These are phyloP conservation scores for Psophocarpus tetragonolobus DNA, from an alignment of 306 rosid species.

Conservation along the genomic window DNA sequence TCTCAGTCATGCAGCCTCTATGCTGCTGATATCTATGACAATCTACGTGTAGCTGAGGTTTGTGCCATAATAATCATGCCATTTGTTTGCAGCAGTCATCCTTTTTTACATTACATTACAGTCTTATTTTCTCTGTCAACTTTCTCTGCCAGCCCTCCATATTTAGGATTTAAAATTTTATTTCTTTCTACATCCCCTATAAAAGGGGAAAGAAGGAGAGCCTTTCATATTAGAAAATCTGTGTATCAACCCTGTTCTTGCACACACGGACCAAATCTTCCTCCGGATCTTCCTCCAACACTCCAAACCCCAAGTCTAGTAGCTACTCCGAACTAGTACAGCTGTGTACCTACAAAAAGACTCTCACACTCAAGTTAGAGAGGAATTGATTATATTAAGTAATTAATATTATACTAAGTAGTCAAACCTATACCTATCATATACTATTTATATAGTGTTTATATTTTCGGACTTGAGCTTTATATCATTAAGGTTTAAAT, in stretches of 20 bases:
- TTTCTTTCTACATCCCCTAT: not conserved
- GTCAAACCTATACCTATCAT: too few relatives aligned
- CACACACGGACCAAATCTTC: too few relatives aligned
- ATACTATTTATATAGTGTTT: too few relatives aligned
- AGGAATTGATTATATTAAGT: too few relatives aligned
- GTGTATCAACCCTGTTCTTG: not conserved
- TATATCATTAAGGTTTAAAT: too few relatives aligned
- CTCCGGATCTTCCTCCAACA: too few relatives aligned
- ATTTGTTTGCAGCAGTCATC: conserved; percentile 20
- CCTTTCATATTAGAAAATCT: not conserved
- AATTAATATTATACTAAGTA: too few relatives aligned
- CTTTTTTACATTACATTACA: not conserved
- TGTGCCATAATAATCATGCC: conserved; percentile 25
- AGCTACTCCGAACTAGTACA: too few relatives aligned
- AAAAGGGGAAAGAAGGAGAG: not conserved
- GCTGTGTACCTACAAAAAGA: too few relatives aligned
- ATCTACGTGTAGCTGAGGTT: conserved; percentile 79
- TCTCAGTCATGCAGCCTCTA: conserved; percentile 70
- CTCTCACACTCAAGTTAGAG: too few relatives aligned
- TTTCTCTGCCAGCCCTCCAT: not conserved
- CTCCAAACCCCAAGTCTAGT: too few relatives aligned
- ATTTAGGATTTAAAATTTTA: not conserved
- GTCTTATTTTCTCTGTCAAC: not conserved
- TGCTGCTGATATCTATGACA: conserved; percentile 72
- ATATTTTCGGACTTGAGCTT: too few relatives aligned